A percentile compares a stretch with the other conserved stretches of the same genome.
phyloP scores from a whole-genome alignment of 1,284 basidiomycete genomes.

The Takashimella koratensis region DNA sequence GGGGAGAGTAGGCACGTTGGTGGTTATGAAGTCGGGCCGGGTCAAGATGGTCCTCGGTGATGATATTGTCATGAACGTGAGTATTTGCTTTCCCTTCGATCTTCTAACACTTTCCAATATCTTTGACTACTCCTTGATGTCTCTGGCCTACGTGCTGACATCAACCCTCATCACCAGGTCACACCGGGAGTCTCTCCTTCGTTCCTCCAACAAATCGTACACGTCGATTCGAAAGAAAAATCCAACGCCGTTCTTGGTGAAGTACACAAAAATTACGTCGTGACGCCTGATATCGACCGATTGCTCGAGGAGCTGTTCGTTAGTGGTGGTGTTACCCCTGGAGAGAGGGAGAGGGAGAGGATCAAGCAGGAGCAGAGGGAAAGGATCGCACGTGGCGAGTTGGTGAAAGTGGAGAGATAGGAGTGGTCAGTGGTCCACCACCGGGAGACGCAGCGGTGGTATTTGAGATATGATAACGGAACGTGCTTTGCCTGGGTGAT shows the following conservation, averaged over 20 bases:
- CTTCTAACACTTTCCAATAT: background rate
- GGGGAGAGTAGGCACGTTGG: constrained; percentile 74
- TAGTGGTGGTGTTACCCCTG: constrained; percentile 44
- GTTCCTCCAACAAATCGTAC: constrained; percentile 83
- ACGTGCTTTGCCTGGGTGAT: no score
- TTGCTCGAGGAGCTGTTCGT: constrained; percentile 67
- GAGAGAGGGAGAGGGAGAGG: constrained; percentile 43
- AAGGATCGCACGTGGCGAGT: constrained; percentile 3
- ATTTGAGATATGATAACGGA: no score
- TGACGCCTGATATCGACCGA: constrained; percentile 77
- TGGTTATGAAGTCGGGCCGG: constrained; percentile 76
- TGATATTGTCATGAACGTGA: constrained; percentile 74
- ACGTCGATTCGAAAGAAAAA: constrained; percentile 62
- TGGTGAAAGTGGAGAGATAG: background rate
- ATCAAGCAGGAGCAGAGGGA: background rate
- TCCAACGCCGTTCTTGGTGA: constrained; percentile 71
- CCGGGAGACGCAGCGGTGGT: no score
- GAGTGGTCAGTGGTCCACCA: no score
- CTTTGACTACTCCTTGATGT: no score
- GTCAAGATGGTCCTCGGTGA: constrained; percentile 79
- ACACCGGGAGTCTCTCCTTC: constrained; percentile 77
- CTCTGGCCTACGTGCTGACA: no score
- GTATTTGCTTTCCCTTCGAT: constrained; percentile 37
- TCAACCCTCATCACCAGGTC: constrained; percentile 63
- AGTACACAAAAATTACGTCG: constrained; percentile 77